Conservation (phyloP, 2,329 filamentous ascomycete genomes). For the Colletotrichum aenigma region DNA sequence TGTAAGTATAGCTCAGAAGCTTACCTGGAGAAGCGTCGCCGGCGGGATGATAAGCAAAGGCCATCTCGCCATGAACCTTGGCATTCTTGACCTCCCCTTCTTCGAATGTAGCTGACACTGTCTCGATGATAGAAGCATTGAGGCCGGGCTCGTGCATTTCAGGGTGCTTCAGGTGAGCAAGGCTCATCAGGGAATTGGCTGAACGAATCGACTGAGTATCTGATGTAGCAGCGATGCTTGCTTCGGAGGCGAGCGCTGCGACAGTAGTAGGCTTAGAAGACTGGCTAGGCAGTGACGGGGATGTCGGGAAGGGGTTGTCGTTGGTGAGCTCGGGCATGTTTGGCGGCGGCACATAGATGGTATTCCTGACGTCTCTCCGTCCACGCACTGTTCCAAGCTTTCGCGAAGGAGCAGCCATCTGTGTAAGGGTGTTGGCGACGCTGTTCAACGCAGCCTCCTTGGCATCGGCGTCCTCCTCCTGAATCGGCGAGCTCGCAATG, state of each 20-base stretch:
- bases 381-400: conserved; percentile 82
- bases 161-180: conserved; percentile 76
- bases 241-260: conserved; percentile 66
- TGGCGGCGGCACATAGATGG: conserved; percentile 73
- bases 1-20: conserved; percentile 26
- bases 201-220: conserved; percentile 94
- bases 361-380: conserved; percentile 89
- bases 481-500: conserved; percentile 79
- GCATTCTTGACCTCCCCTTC: conserved; percentile 72
- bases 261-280: conserved; percentile 50
- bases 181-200: conserved; percentile 75
- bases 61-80: conserved; percentile 86
- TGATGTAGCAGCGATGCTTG: conserved; percentile 63
- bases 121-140: conserved; percentile 89
- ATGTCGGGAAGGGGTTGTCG: conserved; percentile 35
- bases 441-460: conserved; percentile 76
- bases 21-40: conserved; percentile 42
- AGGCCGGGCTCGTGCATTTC: conserved; percentile 81
- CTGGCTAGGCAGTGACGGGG: conserved; percentile 40
- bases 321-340: conserved; percentile 37
- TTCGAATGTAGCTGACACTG: conserved; percentile 84
- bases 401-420: conserved; percentile 66
- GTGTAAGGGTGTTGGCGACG: conserved; percentile 74
- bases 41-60: conserved; percentile 76
- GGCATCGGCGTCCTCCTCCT: conserved; percentile 77